Percentiles rank a stretch among this genome's conserved stretches.
These are phyloP conservation scores for Aspergillus sp. DNA, from an alignment of 2,329 filamentous ascomycete genomes.

Conservation along the genomic window DNA sequence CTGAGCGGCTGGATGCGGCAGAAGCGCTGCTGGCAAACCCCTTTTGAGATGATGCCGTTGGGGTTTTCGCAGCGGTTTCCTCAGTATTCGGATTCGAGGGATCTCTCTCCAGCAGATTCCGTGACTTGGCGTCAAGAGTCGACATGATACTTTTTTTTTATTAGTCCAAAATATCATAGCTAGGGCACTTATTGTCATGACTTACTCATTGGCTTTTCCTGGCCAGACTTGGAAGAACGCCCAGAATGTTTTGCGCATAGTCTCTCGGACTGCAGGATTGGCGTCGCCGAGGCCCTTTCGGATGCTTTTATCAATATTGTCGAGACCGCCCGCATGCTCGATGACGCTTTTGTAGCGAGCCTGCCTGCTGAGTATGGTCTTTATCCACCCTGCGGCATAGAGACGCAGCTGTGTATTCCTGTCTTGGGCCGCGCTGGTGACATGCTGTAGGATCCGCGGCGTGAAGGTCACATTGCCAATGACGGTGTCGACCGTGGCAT, in stretches of 20 bases:
- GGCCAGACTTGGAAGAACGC: conserved; percentile 70
- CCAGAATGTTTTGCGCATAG: conserved; percentile 82
- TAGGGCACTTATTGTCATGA: conserved; percentile 8
- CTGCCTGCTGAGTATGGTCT: conserved; percentile 71
- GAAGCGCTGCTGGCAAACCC: conserved; percentile 10
- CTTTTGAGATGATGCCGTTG: conserved; percentile 11
- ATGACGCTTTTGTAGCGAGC: conserved; percentile 67
- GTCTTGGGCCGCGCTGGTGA: conserved; percentile 74
- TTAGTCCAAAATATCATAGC: conserved; percentile 15
- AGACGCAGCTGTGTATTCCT: conserved; percentile 84
- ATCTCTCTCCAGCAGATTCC: conserved; percentile 73
- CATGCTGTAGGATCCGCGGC: conserved; percentile 72
- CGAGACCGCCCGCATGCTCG: conserved; percentile 75
- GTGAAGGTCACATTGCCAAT: conserved; percentile 73
- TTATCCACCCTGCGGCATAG: conserved; percentile 74
- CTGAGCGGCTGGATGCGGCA: conserved; percentile 34
- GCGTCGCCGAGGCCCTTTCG: conserved; percentile 82
- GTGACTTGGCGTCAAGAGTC: conserved; percentile 67
- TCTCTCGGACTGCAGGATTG: conserved; percentile 82
- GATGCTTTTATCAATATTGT: conserved; percentile 77
- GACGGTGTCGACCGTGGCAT: conserved; percentile 70
- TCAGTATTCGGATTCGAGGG: conserved; percentile 56
- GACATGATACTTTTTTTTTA: conserved; percentile 58
- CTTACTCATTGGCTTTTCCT: conserved; percentile 63
- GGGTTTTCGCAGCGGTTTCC: conserved; percentile 9